Percentiles rank a stretch among this genome's conserved stretches.
Evolutionary conservation across 306 rosid species (phyloP).

Genomic region (Carpinus viminea): DNA sequence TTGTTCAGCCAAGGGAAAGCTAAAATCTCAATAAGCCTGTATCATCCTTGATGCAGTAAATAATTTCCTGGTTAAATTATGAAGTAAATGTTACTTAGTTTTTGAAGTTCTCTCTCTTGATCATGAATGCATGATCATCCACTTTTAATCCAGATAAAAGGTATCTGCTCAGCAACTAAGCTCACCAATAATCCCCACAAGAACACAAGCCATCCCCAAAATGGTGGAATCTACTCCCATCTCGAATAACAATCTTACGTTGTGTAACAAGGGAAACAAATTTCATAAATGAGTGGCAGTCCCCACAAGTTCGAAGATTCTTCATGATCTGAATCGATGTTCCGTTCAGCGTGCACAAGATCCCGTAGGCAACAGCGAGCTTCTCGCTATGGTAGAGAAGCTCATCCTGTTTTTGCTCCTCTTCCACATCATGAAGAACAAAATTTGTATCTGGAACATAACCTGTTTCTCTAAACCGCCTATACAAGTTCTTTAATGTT

Average conservation of each 20-base stretch:
- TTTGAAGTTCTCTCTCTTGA: neutral
- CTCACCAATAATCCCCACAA: constrained; percentile 29
- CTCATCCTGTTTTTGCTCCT: neutral
- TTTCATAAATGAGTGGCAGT: constrained; percentile 36
- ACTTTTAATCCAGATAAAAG: neutral
- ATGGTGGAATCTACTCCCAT: constrained; percentile 38
- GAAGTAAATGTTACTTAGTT: neutral
- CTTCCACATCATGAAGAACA: neutral
- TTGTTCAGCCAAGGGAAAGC: neutral
- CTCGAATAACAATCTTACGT: constrained; percentile 25
- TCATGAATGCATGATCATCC: neutral
- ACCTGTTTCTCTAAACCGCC: neutral
- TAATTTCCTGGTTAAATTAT: neutral
- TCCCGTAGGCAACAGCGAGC: no score
- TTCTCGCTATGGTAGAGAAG: no score
- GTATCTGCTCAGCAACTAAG: neutral
- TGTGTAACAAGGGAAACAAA: constrained; percentile 19
- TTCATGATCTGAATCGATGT: no score
- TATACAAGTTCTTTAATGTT: constrained; percentile 2
- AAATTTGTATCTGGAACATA: neutral
- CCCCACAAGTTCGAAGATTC: constrained; percentile 9
- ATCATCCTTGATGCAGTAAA: neutral
- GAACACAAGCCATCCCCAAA: constrained; percentile 34
- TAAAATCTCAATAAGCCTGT: neutral
- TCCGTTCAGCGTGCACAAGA: no score